phyloP scores from a whole-genome alignment of 768 basidiomycete species.

The Roridomyces roridus region DNA sequence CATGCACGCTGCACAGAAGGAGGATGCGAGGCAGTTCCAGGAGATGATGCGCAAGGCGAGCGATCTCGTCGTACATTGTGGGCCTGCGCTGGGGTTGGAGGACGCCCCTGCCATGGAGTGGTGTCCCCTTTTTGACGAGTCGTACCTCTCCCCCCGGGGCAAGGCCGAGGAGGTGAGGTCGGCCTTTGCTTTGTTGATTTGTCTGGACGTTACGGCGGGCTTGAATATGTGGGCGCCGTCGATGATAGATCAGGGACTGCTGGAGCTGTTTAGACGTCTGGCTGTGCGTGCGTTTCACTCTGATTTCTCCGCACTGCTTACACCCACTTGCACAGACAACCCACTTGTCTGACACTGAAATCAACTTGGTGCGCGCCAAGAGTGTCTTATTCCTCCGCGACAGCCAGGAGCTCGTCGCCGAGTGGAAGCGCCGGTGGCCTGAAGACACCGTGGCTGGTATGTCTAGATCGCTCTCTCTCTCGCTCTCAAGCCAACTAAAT shows the following conservation, averaged over 20 bases:
- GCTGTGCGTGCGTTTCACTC: neutral
- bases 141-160: conserved; percentile 16
- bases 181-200: conserved; percentile 8
- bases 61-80: neutral
- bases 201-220: neutral
- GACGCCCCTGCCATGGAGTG: neutral
- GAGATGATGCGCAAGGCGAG: conserved; percentile 10
- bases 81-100: conserved; percentile 5
- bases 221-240: neutral
- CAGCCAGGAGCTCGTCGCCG: conserved; percentile 6
- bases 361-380: conserved; percentile 17
- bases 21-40: conserved; percentile 7
- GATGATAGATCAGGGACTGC: neutral
- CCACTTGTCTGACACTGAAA: conserved; percentile 6
- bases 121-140: conserved; percentile 13
- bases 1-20: conserved; percentile 14
- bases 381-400: conserved; percentile 11
- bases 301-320: too few species aligned
- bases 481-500: too few species aligned
- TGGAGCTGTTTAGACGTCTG: conserved; percentile 13
- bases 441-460: conserved; percentile 6
- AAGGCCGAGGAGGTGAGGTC: conserved; percentile 14
- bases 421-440: conserved; percentile 6
- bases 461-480: too few species aligned
- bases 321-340: neutral